These are phyloP conservation scores for Aspergillus ochraceoroseus DNA, from an alignment of 2,329 filamentous ascomycete species.

Conservation along the genomic window DNA sequence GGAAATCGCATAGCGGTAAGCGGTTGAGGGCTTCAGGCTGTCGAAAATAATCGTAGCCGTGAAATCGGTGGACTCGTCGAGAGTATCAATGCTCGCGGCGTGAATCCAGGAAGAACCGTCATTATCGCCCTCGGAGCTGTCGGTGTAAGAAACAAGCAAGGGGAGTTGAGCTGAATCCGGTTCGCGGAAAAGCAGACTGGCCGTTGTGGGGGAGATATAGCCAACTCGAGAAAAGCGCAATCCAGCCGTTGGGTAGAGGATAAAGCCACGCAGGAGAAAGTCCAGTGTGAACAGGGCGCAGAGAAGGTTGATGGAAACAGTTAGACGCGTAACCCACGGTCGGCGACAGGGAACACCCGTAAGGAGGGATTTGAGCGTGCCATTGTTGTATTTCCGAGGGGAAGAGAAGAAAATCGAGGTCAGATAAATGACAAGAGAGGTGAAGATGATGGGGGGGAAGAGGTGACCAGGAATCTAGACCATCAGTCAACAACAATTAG, in stretches of 20 bases:
- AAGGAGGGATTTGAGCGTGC: constrained; percentile 60
- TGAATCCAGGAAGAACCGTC: constrained; percentile 53
- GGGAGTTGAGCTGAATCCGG: constrained; percentile 71
- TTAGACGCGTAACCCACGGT: constrained; percentile 62
- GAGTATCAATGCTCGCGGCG: constrained; percentile 60
- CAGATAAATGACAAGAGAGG: constrained; percentile 46
- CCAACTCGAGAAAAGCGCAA: constrained; percentile 83
- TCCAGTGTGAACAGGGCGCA: constrained; percentile 69
- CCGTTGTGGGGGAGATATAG: constrained; percentile 74
- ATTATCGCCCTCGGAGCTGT: constrained; percentile 30
- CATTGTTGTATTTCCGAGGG: constrained; percentile 1
- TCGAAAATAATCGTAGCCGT: constrained; percentile 66
- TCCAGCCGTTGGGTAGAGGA: constrained; percentile 65
- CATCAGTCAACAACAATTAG: constrained; percentile 3
- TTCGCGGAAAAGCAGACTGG: constrained; percentile 78
- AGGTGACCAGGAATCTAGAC: constrained; percentile 38
- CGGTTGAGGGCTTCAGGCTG: constrained; percentile 63
- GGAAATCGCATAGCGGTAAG: constrained; percentile 79
- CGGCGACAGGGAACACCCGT: constrained; percentile 69
- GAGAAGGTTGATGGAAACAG: constrained; percentile 66
- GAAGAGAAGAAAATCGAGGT: constrained; percentile 31
- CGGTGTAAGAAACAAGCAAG: constrained; percentile 61
- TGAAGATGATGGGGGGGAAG: constrained; percentile 37
- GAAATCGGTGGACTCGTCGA: constrained; percentile 75
- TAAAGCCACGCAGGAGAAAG: constrained; percentile 67